These are phyloP conservation scores for Gaertneriomyces sp. DNA, from an alignment of 192 early-diverging fungal genomes.

Conservation along the genomic window DNA sequence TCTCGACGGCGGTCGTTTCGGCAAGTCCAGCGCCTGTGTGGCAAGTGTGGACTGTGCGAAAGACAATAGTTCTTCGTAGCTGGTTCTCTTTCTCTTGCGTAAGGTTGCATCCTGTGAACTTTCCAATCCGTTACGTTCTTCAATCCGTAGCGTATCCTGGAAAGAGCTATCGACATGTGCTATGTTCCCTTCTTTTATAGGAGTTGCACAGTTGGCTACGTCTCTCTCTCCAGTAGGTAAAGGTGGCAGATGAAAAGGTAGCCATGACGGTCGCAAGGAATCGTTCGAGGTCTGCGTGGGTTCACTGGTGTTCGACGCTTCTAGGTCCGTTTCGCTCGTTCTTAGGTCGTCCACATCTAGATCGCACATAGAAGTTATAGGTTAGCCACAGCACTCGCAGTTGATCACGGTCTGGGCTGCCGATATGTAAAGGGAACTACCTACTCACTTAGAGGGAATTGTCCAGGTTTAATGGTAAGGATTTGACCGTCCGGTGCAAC, in stretches of 20 bases:
- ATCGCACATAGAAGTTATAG: background rate
- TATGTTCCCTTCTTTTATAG: no score
- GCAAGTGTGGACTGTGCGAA: constrained; percentile 1
- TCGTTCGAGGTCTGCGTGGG: background rate
- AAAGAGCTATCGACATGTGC: no score
- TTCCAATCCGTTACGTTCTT: no score
- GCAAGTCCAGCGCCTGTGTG: background rate
- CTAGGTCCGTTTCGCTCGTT: background rate
- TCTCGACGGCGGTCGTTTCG: background rate
- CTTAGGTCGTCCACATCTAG: background rate
- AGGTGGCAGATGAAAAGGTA: background rate
- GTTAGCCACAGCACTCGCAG: background rate
- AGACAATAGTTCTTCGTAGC: background rate
- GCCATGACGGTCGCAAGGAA: background rate
- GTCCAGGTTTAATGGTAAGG: background rate
- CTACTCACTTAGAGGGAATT: constrained; percentile 18
- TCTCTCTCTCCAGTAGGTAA: no score
- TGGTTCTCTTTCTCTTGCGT: background rate
- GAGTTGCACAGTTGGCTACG: no score
- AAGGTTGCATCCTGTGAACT: no score
- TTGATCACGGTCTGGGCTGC: background rate
- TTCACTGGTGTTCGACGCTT: background rate
- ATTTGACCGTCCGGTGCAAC: background rate
- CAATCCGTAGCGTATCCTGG: no score
- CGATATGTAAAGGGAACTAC: background rate